phyloP scores from a whole-genome alignment of 257 asterid genomes.

The Mentha longifolia region DNA sequence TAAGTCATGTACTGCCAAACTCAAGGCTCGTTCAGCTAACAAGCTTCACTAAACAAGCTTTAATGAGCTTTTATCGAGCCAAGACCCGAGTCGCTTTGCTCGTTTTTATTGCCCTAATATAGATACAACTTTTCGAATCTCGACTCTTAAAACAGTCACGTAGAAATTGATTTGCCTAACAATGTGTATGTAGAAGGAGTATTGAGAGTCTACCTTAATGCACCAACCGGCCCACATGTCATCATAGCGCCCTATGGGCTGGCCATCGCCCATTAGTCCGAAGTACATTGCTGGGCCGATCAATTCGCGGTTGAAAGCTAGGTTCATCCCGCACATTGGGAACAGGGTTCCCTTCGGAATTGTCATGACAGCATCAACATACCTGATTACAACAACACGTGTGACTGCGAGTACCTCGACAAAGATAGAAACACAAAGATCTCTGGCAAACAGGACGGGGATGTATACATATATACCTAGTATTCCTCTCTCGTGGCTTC shows the following conservation, averaged over 20 bases:
- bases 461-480: slow-evolving; percentile 24
- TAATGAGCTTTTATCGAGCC: too few species aligned
- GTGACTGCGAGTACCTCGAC: neutral
- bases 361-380: slow-evolving; percentile 51
- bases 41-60: too few species aligned
- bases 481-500: slow-evolving; percentile 57
- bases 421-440: neutral
- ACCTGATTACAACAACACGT: slow-evolving; percentile 29
- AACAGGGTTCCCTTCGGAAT: slow-evolving; percentile 51
- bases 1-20: too few species aligned
- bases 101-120: too few species aligned
- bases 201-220: slow-evolving; percentile 39
- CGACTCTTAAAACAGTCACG: neutral
- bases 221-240: slow-evolving; percentile 67
- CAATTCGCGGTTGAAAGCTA: slow-evolving; percentile 48
- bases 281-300: slow-evolving; percentile 59
- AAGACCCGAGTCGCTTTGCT: too few species aligned
- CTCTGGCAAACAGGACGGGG: neutral
- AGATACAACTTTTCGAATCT: too few species aligned
- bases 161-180: neutral
- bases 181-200: slow-evolving; percentile 8
- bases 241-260: slow-evolving; percentile 54
- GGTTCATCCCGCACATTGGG: slow-evolving; percentile 60
- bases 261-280: slow-evolving; percentile 59
- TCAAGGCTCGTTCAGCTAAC: too few species aligned